Evolutionary conservation across 1,284 basidiomycete species (phyloP), one percentile per base, ranked within the genome.

Genomic region (Puccinia triticina): DNA sequence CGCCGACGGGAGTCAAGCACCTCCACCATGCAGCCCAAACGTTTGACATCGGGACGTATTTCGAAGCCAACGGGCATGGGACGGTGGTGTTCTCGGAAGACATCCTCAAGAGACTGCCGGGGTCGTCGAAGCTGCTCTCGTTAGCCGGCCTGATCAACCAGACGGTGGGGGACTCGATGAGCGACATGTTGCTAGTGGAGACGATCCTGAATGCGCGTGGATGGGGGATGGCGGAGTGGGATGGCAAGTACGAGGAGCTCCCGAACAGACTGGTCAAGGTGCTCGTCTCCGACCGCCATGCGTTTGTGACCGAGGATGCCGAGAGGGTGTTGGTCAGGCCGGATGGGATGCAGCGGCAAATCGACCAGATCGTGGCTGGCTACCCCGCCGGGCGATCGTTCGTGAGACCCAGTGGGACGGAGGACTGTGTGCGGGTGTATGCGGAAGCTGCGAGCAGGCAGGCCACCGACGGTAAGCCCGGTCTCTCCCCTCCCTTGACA

Each of bases 61-160:
- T 99, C 86, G 97, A 99, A 88, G 97, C 97, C 76, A 99, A 99
- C 87, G 97, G 97, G 0, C 97, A 99, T 86, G 97, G 97, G 57
- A 99, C 97, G 0, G 94, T 99, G 67, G 88, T 99, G 75, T 99
- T 99, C 88, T 98, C 96, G 2, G 90, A 90, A 11, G 87, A 90
- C 29, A 92, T 94, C 1, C 89, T 92, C 71, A 67, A 82, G 23
- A 69, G 55, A 32, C 50, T 82, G 69, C 59, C 72, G 26, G 88
- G 90, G 46, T 87, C 89, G 66, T 88, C 88, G 14, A 91, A 95
- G 86, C 89, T 98, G 40, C 88, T 90, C 74, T 92, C 92, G 84
- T 89, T 98, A 83, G 91, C 92, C 16, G 90, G 93, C 53, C 89
- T 99, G 67, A 96, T 99, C 89, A 99, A 99, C 86, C 97, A 99